These are phyloP conservation scores for Candida mesenterica DNA, from an alignment of 1,139 yeast genomes.

Conservation along the genomic window DNA sequence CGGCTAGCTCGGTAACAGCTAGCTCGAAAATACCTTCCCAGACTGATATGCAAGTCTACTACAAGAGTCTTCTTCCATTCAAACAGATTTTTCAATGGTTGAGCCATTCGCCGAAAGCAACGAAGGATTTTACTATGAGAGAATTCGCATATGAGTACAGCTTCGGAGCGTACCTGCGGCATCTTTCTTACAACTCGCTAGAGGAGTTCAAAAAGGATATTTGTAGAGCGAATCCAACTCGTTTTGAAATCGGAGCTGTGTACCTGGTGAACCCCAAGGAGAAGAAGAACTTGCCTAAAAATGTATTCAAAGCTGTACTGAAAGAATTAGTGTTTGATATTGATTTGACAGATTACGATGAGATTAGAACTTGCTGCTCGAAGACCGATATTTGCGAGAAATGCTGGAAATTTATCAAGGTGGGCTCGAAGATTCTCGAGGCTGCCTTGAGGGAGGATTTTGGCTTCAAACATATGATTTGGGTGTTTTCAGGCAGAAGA, in stretches of 20 bases:
- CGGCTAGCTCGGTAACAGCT: neutral
- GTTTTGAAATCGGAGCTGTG: slow-evolving; percentile 95
- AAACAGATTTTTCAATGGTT: slow-evolving; percentile 81
- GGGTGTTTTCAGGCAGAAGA: slow-evolving; percentile 99
- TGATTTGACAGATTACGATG: slow-evolving; percentile 96
- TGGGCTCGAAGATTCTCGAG: slow-evolving; percentile 78
- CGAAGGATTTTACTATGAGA: slow-evolving; percentile 75
- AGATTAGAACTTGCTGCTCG: slow-evolving; percentile 87
- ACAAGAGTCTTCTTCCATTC: slow-evolving; percentile 70
- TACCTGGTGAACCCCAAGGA: slow-evolving; percentile 85
- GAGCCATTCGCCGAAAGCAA: slow-evolving; percentile 74
- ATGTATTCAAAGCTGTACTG: slow-evolving; percentile 73
- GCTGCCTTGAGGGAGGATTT: slow-evolving; percentile 77
- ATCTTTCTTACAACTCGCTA: slow-evolving; percentile 65
- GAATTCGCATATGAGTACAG: slow-evolving; percentile 91
- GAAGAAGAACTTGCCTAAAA: slow-evolving; percentile 74
- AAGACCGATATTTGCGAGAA: slow-evolving; percentile 81
- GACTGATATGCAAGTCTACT: slow-evolving; percentile 73
- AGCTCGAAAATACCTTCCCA: slow-evolving; percentile 42
- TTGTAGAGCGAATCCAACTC: slow-evolving; percentile 71
- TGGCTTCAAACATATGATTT: slow-evolving; percentile 79
- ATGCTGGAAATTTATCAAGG: slow-evolving; percentile 94
- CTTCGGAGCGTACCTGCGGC: slow-evolving; percentile 85
- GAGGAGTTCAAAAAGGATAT: slow-evolving; percentile 80
- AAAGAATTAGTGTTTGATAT: slow-evolving; percentile 95